A percentile compares a stretch with the other conserved stretches of the same genome.
phyloP scores from a whole-genome alignment of 768 basidiomycete species.

The Gloeophyllum trabeum region DNA sequence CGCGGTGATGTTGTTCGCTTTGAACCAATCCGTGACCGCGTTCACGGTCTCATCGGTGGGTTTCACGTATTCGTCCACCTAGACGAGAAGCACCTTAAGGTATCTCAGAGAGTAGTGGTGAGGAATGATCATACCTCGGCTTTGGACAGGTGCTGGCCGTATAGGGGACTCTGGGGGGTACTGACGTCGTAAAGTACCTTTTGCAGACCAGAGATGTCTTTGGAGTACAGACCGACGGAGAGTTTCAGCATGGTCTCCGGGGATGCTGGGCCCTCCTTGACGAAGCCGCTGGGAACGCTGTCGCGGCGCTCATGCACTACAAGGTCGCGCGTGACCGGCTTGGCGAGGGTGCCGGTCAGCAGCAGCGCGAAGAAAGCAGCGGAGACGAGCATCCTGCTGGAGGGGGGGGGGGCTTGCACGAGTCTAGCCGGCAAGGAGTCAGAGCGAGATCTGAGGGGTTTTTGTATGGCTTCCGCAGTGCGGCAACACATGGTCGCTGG shows the following conservation, averaged over 20 bases:
- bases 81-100: background rate
- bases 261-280: background rate
- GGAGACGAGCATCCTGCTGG: no score
- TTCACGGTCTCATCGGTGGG: conserved; percentile 15
- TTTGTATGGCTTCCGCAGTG: no score
- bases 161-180: conserved; percentile 22
- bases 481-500: no score
- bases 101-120: background rate
- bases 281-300: background rate
- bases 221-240: conserved; percentile 7
- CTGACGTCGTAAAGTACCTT: conserved; percentile 18
- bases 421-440: no score
- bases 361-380: background rate
- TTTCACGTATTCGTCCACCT: conserved; percentile 16
- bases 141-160: conserved; percentile 25
- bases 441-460: no score
- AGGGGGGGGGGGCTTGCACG: no score
- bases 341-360: background rate
- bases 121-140: conserved; percentile 21
- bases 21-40: conserved; percentile 17
- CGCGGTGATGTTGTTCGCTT: conserved; percentile 15
- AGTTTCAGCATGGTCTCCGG: conserved; percentile 5
- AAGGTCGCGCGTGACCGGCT: background rate
- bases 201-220: conserved; percentile 6
- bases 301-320: background rate